phyloP scores from a whole-genome alignment of 306 rosid genomes.

The Morella rubra region DNA sequence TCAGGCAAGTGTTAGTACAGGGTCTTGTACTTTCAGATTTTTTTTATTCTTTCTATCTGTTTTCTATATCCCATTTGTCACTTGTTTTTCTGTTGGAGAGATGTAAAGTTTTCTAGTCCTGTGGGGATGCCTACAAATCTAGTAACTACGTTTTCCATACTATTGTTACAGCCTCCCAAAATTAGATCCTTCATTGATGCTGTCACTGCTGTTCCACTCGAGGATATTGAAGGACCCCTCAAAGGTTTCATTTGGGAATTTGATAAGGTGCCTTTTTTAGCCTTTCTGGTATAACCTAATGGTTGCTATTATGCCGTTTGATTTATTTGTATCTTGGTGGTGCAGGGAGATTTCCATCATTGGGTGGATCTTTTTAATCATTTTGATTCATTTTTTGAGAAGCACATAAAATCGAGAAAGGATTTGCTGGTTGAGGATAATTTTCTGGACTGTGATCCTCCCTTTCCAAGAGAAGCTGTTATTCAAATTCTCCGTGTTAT shows the following conservation, averaged over 20 bases:
- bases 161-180: constrained; percentile 81
- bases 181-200: constrained; percentile 70
- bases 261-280: constrained; percentile 68
- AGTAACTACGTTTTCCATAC: constrained; percentile 27
- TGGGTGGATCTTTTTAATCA: constrained; percentile 97
- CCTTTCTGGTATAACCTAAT: constrained; percentile 21
- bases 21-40: constrained; percentile 1
- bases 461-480: constrained; percentile 86
- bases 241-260: constrained; percentile 88
- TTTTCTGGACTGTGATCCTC: constrained; percentile 73
- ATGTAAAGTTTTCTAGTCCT: not conserved
- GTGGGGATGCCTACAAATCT: constrained; percentile 9
- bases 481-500: constrained; percentile 90
- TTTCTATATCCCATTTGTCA: not conserved
- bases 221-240: constrained; percentile 79
- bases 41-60: not conserved
- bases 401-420: constrained; percentile 83
- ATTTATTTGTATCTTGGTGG: constrained; percentile 37
- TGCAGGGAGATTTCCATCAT: constrained; percentile 99
- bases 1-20: not conserved
- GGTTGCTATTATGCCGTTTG: constrained; percentile 30
- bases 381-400: constrained; percentile 97
- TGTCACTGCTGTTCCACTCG: constrained; percentile 83
- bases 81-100: constrained; percentile 6
- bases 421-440: constrained; percentile 83